These are phyloP conservation scores for Capsella rubella DNA, from an alignment of 441 rosid genomes.

Conservation along the genomic window DNA sequence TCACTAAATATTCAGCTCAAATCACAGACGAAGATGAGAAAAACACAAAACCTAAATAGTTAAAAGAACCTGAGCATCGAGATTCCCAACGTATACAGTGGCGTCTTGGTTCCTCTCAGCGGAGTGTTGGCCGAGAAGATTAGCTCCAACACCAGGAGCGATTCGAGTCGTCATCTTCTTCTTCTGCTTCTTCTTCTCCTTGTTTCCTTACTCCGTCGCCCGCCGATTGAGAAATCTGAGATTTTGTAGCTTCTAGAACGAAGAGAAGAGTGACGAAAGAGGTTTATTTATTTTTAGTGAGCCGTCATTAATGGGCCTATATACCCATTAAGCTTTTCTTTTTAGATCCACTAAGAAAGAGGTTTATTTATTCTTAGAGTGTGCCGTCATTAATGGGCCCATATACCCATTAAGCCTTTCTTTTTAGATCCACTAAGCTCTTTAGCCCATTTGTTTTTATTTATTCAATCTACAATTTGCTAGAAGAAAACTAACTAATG, in stretches of 20 bases:
- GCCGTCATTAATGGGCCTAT: background rate
- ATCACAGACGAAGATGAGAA: background rate
- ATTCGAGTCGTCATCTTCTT: slow-evolving; percentile 83
- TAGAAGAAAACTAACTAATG: too few relatives aligned
- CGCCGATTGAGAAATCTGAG: slow-evolving; percentile 46
- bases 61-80: slow-evolving; percentile 83
- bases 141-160: slow-evolving; percentile 97
- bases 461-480: too few relatives aligned
- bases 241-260: background rate
- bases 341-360: background rate
- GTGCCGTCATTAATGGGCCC: slow-evolving; percentile 3
- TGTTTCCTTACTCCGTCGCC: slow-evolving; percentile 33
- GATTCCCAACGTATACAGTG: slow-evolving; percentile 94
- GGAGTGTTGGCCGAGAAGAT: slow-evolving; percentile 94
- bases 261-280: background rate
- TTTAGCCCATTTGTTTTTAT: too few relatives aligned
- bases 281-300: slow-evolving; percentile 8
- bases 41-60: background rate
- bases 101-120: slow-evolving; percentile 98
- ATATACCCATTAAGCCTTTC: background rate
- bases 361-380: slow-evolving; percentile 8
- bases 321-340: background rate
- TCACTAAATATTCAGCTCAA: background rate
- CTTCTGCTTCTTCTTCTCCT: slow-evolving; percentile 10
- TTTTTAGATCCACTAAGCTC: background rate